Conservation (phyloP, 208 protist species). For the Trichomonas vaginalis region DNA sequence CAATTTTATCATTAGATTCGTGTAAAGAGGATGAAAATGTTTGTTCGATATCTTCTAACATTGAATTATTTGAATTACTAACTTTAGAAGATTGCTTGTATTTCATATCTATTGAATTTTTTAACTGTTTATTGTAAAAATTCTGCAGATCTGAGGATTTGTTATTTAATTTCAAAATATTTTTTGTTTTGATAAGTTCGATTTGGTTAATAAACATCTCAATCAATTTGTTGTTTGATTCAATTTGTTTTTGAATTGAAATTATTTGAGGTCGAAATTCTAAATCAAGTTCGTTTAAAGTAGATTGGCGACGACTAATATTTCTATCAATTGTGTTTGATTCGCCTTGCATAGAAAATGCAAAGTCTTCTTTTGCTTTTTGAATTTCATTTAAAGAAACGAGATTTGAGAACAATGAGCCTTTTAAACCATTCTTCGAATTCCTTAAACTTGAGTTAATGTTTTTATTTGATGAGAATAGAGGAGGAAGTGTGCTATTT, state of each 20-base stretch:
- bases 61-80: neutral
- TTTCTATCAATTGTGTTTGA: neutral
- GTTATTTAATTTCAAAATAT: neutral
- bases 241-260: neutral
- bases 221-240: neutral
- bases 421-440: neutral
- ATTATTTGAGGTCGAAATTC: neutral
- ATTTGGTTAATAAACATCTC: neutral
- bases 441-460: neutral
- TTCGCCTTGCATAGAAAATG: neutral
- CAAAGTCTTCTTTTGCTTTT: neutral
- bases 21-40: neutral
- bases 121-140: neutral
- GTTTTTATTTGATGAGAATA: neutral
- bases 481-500: neutral
- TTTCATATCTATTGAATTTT: neutral
- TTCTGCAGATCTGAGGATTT: neutral
- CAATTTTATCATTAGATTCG: neutral
- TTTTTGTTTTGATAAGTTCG: neutral
- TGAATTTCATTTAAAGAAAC: neutral
- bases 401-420: neutral
- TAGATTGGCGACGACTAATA: neutral
- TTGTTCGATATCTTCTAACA: neutral
- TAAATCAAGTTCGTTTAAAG: neutral
- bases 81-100: neutral